A percentile compares a stretch with the other conserved stretches of the same genome.
These are phyloP conservation scores for Aquilaria agallochum DNA, from an alignment of 441 rosid species.

Conservation along the genomic window DNA sequence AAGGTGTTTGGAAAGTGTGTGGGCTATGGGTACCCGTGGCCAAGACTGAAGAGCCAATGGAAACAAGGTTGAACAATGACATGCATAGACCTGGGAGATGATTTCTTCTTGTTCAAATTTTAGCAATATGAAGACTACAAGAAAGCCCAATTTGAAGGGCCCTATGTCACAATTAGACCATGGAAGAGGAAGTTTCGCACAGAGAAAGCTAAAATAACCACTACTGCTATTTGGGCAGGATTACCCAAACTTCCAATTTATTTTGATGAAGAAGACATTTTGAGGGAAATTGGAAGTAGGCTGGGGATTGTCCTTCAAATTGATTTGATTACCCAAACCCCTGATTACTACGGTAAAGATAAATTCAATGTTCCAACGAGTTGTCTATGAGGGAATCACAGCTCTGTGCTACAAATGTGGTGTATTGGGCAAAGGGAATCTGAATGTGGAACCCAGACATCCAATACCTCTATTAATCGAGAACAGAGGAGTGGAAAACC, in stretches of 20 bases:
- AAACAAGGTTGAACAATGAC: neutral
- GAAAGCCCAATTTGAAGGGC: neutral
- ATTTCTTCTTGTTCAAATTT: neutral
- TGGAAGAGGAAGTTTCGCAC: neutral
- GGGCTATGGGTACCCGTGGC: neutral
- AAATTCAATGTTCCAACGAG: too few relatives aligned
- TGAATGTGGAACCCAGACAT: too few relatives aligned
- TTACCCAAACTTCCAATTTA: neutral
- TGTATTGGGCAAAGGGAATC: too few relatives aligned
- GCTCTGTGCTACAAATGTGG: too few relatives aligned
- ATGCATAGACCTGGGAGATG: neutral
- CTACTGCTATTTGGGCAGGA: neutral
- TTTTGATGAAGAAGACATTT: neutral
- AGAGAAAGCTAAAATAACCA: neutral
- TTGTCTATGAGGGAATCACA: too few relatives aligned
- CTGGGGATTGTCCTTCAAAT: too few relatives aligned
- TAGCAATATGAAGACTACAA: neutral
- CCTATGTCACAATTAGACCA: neutral
- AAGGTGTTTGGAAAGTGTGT: neutral
- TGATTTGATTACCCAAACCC: too few relatives aligned
- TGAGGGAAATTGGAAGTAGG: neutral
- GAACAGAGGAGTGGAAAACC: too few relatives aligned
- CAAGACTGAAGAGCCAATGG: neutral
- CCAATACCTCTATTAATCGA: too few relatives aligned
- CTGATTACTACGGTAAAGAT: too few relatives aligned